A percentile compares a stretch with the other conserved stretches of the same genome.
phyloP scores from a whole-genome alignment of 805 yeast species.

The Schizosaccharomyces lindneri region DNA sequence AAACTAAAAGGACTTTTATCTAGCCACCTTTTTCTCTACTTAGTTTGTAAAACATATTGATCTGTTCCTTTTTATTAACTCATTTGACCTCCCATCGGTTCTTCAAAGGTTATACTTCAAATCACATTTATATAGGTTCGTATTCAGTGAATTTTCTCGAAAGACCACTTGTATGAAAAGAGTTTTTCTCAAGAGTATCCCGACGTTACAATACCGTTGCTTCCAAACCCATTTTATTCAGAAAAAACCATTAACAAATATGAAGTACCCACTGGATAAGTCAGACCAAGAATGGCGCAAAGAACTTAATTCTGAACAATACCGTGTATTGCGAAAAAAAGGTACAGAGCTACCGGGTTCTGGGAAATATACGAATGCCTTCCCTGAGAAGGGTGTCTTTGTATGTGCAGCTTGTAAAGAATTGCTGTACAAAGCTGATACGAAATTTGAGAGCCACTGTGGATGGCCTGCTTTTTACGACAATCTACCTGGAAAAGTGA shows the following conservation, averaged over 20 bases:
- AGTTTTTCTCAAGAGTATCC: no score
- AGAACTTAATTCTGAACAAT: slow-evolving; percentile 47
- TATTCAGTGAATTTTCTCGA: no score
- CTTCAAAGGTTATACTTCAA: no score
- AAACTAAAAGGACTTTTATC: no score
- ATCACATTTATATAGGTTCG: no score
- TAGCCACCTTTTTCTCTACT: no score
- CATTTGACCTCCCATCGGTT: no score
- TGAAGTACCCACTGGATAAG: slow-evolving; percentile 6
- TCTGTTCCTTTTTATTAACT: no score
- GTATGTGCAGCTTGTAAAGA: slow-evolving; percentile 64
- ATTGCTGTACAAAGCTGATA: slow-evolving; percentile 52
- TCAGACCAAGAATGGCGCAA: slow-evolving; percentile 58
- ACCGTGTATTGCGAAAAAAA: slow-evolving; percentile 46
- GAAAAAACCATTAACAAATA: background rate
- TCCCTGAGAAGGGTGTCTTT: slow-evolving; percentile 36
- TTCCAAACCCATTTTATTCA: background rate
- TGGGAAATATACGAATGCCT: slow-evolving; percentile 29
- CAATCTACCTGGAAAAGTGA: slow-evolving; percentile 61
- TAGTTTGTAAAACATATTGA: no score
- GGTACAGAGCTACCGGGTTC: slow-evolving; percentile 46
- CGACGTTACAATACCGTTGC: no score
- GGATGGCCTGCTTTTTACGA: slow-evolving; percentile 97
- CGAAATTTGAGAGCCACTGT: slow-evolving; percentile 77
- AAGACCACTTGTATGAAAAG: no score